phyloP scores from a whole-genome alignment of 441 rosid genomes.

The Hura crepitans region DNA sequence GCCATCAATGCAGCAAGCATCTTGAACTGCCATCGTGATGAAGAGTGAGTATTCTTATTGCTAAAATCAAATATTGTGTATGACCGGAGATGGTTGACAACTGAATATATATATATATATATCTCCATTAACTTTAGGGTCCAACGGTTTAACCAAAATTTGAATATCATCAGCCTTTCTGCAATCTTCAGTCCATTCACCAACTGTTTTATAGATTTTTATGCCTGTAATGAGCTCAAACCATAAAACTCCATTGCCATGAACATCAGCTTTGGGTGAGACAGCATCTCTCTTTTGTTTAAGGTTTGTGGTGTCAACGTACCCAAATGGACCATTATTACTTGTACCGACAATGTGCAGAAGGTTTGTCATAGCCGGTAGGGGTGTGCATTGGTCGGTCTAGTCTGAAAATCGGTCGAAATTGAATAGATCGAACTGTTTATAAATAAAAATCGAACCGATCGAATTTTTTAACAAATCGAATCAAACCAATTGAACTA shows the following conservation, averaged over 20 bases:
- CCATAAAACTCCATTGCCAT: conserved; percentile 33
- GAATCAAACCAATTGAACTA: too few species aligned
- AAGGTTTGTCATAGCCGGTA: too few species aligned
- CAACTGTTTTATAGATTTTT: conserved; percentile 33
- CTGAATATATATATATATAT: conserved; percentile 11
- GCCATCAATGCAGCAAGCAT: neutral
- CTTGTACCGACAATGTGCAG: too few species aligned
- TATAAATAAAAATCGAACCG: too few species aligned
- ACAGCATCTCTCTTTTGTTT: conserved; percentile 36
- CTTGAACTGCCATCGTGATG: neutral
- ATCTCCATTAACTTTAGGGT: conserved; percentile 34
- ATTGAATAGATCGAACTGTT: too few species aligned
- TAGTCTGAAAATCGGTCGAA: too few species aligned
- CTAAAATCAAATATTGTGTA: too few species aligned
- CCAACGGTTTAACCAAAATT: conserved; percentile 28
- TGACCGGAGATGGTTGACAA: neutral
- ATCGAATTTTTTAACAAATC: too few species aligned
- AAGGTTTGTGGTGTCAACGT: conserved; percentile 32
- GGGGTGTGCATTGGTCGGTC: too few species aligned
- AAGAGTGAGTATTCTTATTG: neutral
- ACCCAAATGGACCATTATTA: conserved; percentile 37
- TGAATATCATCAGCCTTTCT: conserved; percentile 21
- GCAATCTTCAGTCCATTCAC: conserved; percentile 35
- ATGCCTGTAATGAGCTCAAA: conserved; percentile 37
- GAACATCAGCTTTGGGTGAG: conserved; percentile 37